A percentile compares a stretch with the other conserved stretches of the same genome.
Conservation (phyloP, 1,284 basidiomycete genomes). For the Ganoderma meredithae region DNA sequence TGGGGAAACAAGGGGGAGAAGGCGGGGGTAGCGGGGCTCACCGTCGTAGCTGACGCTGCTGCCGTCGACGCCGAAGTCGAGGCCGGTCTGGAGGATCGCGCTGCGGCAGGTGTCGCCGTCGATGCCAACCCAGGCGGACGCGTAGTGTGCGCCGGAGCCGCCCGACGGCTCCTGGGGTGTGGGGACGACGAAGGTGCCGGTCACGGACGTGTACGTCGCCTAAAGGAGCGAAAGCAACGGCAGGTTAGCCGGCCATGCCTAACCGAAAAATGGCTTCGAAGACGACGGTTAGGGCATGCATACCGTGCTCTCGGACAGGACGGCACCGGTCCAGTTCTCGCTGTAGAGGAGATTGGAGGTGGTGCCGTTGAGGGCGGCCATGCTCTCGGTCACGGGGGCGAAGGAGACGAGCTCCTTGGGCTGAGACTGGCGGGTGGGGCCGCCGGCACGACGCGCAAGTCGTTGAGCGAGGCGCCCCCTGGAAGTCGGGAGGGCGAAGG, state of each 20-base stretch:
- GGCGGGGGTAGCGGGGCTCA: slow-evolving; percentile 16
- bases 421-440: slow-evolving; percentile 27
- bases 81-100: slow-evolving; percentile 28
- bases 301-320: slow-evolving; percentile 31
- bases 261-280: no score
- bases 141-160: not conserved
- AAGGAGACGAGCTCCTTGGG: slow-evolving; percentile 18
- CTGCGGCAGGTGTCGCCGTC: not conserved
- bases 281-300: not conserved
- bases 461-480: slow-evolving; percentile 18
- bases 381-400: not conserved
- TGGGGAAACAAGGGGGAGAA: not conserved
- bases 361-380: slow-evolving; percentile 19
- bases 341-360: slow-evolving; percentile 34
- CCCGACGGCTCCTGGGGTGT: slow-evolving; percentile 37
- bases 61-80: slow-evolving; percentile 42
- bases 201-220: slow-evolving; percentile 40
- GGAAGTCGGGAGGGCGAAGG: slow-evolving; percentile 30
- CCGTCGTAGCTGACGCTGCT: slow-evolving; percentile 37
- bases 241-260: not conserved
- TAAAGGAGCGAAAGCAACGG: slow-evolving; percentile 12
- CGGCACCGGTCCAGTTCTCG: slow-evolving; percentile 41
- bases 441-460: slow-evolving; percentile 30
- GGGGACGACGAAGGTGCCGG: slow-evolving; percentile 44
- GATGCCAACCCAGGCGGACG: not conserved